Base-by-base conservation (phyloP, 2,329 filamentous ascomycete species). In the Botrytis hyacinthi region DNA sequence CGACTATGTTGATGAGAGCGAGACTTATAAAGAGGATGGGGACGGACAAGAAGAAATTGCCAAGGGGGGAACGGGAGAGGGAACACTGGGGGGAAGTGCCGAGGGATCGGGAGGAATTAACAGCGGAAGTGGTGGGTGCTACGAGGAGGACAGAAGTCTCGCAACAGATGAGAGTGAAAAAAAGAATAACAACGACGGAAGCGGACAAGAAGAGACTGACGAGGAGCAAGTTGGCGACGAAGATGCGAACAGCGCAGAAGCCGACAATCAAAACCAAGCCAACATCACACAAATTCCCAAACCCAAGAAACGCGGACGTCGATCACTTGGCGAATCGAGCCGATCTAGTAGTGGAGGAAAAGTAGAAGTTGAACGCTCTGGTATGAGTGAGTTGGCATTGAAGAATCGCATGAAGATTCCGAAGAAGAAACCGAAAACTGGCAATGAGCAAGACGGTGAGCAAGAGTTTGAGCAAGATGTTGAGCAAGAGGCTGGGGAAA, bases 221-320 rank as follows among this genome's bases (percentile, higher is more conserved):
- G 8, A 65, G 5, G n/a, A 65, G 20, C 18, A 14, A 22, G 32
- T 32, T 37, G 59, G 20, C 37, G 32, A 61, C 20, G 44, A 22
- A 22, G 40, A 22, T 26, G 4, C 10, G 1, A 37, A 6, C 57
- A 37, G 59, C 10, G 6, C 20, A 61, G 5, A 26, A 40, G 20
- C 35, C 12, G 35, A 40, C 37, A 8, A 61, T 16, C 5, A 61
- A 61, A 61, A 7, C 12, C 10, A 61, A 61, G 20, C 32, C n/a
- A 46, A 14, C 7, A 1, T 12, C n/a, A 14, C 2, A 9, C 32
- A 37, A 10, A 35, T 4, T 3, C 9, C 1, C 20, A 3, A 37
- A 10, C 20, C 59, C 4, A 37, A 60, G 35, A 61, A 61, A 61
- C 59, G 12, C 35, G 35, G 59, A 61, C 35, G 22, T 61, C 35